Conservation (phyloP, 805 yeast genomes). For the Spathaspora hagerdaliae region DNA sequence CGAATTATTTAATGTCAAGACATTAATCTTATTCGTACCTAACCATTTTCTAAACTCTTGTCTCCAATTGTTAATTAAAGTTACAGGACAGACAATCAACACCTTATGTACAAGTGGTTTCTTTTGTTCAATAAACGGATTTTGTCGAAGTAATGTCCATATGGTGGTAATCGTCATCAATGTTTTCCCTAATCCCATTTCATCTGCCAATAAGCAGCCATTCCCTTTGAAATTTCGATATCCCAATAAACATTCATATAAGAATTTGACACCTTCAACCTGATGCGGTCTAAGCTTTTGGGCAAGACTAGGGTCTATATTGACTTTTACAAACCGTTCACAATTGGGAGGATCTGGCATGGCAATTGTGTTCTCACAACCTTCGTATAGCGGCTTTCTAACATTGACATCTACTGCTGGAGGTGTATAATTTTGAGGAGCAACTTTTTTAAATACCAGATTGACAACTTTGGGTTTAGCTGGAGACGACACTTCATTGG, state of each 20-base stretch:
- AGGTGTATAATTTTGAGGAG: conserved; percentile 2
- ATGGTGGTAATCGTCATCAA: conserved; percentile 77
- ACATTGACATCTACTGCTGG: not conserved
- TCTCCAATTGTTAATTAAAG: conserved; percentile 84
- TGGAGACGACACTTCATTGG: conserved; percentile 4
- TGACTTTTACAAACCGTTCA: not conserved
- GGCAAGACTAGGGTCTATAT: conserved; percentile 50
- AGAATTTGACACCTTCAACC: conserved; percentile 73
- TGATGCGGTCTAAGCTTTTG: conserved; percentile 76
- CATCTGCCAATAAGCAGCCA: conserved; percentile 92
- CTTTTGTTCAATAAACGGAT: conserved; percentile 34
- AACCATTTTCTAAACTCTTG: conserved; percentile 89
- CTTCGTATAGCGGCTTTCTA: conserved; percentile 2
- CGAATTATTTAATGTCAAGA: conserved; percentile 54
- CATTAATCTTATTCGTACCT: conserved; percentile 57
- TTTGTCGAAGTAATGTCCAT: conserved; percentile 77
- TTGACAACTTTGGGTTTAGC: conserved; percentile 5
- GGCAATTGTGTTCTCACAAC: conserved; percentile 1
- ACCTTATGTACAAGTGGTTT: conserved; percentile 50
- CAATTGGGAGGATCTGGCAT: conserved; percentile 5
- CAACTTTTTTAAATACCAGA: not conserved
- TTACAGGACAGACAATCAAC: conserved; percentile 86
- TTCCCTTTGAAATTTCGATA: conserved; percentile 42
- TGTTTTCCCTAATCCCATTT: conserved; percentile 83
- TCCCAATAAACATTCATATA: conserved; percentile 83